Evolutionary conservation across 352 stramenopile genomes (phyloP).

Genomic region (Phytophthora megakarya): DNA sequence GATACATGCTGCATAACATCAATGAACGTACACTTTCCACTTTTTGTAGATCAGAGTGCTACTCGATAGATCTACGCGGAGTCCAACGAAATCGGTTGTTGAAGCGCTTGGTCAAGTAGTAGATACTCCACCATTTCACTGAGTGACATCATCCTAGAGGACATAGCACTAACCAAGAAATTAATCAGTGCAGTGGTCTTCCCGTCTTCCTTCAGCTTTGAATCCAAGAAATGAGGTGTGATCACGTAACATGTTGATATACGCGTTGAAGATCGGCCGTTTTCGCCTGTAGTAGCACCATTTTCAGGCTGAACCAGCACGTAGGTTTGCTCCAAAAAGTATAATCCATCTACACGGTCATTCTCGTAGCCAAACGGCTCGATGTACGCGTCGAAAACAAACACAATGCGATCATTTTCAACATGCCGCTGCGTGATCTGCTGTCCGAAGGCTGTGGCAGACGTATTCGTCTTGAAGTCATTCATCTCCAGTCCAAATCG

Average conservation of each 20-base stretch:
- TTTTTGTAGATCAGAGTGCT: no score
- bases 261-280: constrained; percentile 35
- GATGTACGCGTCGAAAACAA: constrained; percentile 57
- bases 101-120: constrained; percentile 30
- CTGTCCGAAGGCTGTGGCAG: constrained; percentile 46
- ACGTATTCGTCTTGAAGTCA: constrained; percentile 47
- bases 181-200: constrained; percentile 39
- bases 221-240: constrained; percentile 44
- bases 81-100: neutral
- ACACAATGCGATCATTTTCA: constrained; percentile 52
- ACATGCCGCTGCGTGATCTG: constrained; percentile 57
- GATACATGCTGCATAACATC: constrained; percentile 2
- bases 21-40: neutral
- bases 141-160: constrained; percentile 36
- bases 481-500: constrained; percentile 55
- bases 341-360: constrained; percentile 42
- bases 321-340: constrained; percentile 59
- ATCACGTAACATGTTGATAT: constrained; percentile 56
- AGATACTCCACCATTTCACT: constrained; percentile 52
- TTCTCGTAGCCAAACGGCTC: constrained; percentile 54
- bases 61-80: neutral
- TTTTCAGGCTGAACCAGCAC: constrained; percentile 50
- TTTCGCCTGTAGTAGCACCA: neutral
- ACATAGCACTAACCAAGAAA: constrained; percentile 43
- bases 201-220: constrained; percentile 26